Percentiles rank a stretch among this genome's conserved stretches.
These are phyloP conservation scores for Gossypium laxum DNA, from an alignment of 441 rosid genomes.

Conservation along the genomic window DNA sequence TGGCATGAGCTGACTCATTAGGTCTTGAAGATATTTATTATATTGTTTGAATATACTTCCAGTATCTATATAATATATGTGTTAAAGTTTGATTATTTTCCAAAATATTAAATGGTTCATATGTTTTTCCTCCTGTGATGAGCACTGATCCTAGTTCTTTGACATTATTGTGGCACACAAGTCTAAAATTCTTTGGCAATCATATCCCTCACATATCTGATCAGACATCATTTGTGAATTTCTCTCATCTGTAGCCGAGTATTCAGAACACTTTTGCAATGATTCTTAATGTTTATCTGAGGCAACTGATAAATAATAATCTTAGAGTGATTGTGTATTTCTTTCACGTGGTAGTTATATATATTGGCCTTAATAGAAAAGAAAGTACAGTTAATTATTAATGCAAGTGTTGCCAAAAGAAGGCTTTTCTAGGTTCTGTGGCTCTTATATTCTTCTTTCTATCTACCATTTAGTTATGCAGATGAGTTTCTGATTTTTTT, in stretches of 20 bases:
- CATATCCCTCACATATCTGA: constrained; percentile 10
- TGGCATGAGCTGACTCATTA: neutral
- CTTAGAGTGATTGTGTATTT: constrained; percentile 1
- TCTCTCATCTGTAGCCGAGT: neutral
- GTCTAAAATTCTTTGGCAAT: constrained; percentile 6
- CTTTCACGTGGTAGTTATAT: neutral
- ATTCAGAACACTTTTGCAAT: neutral
- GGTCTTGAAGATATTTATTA: constrained; percentile 9
- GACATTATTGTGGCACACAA: neutral
- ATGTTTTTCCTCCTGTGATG: neutral
- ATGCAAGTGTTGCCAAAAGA: constrained; percentile 7
- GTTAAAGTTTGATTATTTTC: neutral
- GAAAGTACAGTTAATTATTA: constrained; percentile 4
- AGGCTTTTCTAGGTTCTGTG: neutral
- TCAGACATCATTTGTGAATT: constrained; percentile 10
- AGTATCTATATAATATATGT: constrained; percentile 7
- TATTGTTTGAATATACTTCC: neutral
- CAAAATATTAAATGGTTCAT: constrained; percentile 4
- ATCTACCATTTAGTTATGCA: constrained; percentile 19
- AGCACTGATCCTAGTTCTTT: neutral
- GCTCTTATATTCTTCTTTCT: neutral
- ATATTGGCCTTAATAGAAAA: neutral
- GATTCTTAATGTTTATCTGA: constrained; percentile 3
- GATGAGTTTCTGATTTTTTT: constrained; percentile 24
- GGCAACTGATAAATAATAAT: neutral